Conservation (phyloP, 768 basidiomycete species). For the Macrocybe gigantea region DNA sequence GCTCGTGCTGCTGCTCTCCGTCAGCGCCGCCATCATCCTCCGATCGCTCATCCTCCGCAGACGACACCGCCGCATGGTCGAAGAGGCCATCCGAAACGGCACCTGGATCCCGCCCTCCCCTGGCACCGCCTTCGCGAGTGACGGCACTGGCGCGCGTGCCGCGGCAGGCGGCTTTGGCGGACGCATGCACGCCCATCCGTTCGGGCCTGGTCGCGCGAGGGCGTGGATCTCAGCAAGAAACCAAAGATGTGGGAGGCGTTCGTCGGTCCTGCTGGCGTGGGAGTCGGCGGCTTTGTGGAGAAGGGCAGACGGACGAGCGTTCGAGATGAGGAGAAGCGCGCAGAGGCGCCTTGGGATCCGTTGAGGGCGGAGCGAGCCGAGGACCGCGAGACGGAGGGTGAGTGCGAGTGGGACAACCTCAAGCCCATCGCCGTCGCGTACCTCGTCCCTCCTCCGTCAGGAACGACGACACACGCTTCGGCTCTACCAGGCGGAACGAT, state of each 20-base stretch:
- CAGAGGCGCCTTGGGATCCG: not conserved
- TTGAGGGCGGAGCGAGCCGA: slow-evolving; percentile 10
- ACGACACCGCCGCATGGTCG: slow-evolving; percentile 51
- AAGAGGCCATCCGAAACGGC: slow-evolving; percentile 60
- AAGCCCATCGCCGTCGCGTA: slow-evolving; percentile 27
- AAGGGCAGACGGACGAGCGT: too few relatives aligned
- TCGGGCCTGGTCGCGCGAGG: slow-evolving; percentile 9
- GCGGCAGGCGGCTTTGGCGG: too few relatives aligned
- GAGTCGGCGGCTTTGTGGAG: too few relatives aligned
- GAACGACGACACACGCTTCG: not conserved
- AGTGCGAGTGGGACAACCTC: slow-evolving; percentile 28
- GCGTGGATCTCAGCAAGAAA: slow-evolving; percentile 38
- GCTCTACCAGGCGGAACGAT: not conserved
- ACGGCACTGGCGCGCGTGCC: slow-evolving; percentile 2
- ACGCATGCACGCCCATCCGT: not conserved
- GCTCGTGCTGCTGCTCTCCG: slow-evolving; percentile 57
- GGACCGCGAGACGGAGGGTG: slow-evolving; percentile 3
- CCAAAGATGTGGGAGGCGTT: slow-evolving; percentile 45
- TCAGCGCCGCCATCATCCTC: slow-evolving; percentile 62
- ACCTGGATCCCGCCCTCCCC: slow-evolving; percentile 46
- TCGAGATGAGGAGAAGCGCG: slow-evolving; percentile 2
- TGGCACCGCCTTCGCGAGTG: slow-evolving; percentile 3
- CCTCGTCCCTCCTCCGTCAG: slow-evolving; percentile 6
- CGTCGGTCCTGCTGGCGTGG: slow-evolving; percentile 22
- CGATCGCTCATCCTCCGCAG: slow-evolving; percentile 62